Base-by-base conservation (phyloP, 225 moss, liverwort and hornwort species). In the Sphagnum contortum region DNA sequence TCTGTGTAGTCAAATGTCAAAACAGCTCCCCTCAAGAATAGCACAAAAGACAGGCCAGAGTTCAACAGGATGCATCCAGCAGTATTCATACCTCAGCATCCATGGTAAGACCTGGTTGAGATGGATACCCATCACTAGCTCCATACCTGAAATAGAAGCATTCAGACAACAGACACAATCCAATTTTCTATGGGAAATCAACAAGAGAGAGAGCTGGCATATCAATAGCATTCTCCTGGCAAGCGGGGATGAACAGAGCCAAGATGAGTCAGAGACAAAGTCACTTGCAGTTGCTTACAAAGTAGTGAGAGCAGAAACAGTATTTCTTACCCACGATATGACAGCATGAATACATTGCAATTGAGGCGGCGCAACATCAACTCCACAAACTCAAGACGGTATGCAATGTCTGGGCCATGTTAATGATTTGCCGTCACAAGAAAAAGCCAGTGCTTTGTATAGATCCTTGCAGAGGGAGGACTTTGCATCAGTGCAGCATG, bases 281-380 rank as follows among this genome's bases (percentile, higher is more conserved):
- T 29, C 29, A 29, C 29, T 29, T 29, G 29, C 29, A 29, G 29
- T 29, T 29, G 29, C 29, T n/a, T 44, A 53, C 50, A 47, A 66
- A 54, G 12, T 57, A 29, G 29, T 29, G 0, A 68, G 12, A 8
- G 2, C 45, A 71, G 45, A 12, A 44, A 44, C 57, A 9, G 53
- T 4, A 49, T 51, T 46, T 73, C 79, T 12, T 53, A 85, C 84
- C 84, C 84, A 50, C 84, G 80, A 67, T 85, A 85, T 8, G 84
- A 85, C n/a, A 85, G 81, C 84, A 85, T 71, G 61, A 85, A 81
- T n/a, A 85, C 78, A 48, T 81, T 85, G 75, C 84, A 85, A 6
- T 78, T 73, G 53, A 85, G 61, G 47, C 65, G 77, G 48, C 73
- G 68, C 54, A 85, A 62, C 75, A 85, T 71, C 12, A 74, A 47